These are phyloP conservation scores for Micromonas commoda DNA, from an alignment of 139 green algal genomes.

Conservation along the genomic window DNA sequence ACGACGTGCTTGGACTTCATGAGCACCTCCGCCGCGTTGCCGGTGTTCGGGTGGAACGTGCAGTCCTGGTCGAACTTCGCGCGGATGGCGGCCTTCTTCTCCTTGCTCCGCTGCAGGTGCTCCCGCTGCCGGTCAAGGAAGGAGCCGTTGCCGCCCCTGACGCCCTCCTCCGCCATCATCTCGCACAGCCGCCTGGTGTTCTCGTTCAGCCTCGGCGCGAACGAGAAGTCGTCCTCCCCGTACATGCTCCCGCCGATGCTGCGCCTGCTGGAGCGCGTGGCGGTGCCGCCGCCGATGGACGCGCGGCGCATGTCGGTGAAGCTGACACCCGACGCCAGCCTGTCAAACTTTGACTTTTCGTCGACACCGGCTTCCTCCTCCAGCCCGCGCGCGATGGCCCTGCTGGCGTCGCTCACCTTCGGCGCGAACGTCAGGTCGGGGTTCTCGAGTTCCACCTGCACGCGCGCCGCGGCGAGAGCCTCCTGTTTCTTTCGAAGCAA, in stretches of 20 bases:
- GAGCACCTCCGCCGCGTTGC: background rate
- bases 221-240: background rate
- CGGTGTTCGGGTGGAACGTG: constrained; percentile 20
- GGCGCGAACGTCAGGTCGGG: constrained; percentile 3
- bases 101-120: background rate
- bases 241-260: background rate
- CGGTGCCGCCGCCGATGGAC: background rate
- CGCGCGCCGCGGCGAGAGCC: background rate
- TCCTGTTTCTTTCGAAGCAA: background rate
- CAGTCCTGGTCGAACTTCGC: background rate
- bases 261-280: background rate
- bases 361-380: background rate
- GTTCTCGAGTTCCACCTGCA: constrained; percentile 1
- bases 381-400: background rate
- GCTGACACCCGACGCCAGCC: background rate
- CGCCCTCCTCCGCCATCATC: background rate
- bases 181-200: background rate
- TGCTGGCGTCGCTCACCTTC: background rate
- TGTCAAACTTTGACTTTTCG: background rate
- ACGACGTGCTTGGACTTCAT: background rate
- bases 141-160: background rate
- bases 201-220: background rate
- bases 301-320: too few relatives aligned
- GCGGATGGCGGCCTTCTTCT: background rate
- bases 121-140: constrained; percentile 13